phyloP scores from a whole-genome alignment of 2,329 filamentous ascomycete species.

The Cylindrodendrum hubeiense region DNA sequence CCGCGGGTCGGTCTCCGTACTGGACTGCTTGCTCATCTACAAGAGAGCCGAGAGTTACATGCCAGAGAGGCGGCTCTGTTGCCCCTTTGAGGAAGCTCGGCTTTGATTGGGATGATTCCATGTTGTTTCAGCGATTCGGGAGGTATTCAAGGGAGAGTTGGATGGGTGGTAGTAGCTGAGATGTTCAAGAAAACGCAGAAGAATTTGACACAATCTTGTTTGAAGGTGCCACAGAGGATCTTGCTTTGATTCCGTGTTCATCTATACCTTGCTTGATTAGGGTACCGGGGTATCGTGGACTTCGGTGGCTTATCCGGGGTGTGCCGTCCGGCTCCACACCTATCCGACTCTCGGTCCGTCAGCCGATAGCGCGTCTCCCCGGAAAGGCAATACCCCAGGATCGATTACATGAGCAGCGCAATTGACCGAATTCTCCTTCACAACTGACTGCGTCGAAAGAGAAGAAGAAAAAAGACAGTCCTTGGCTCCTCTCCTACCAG shows the following conservation, averaged over 20 bases:
- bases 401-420: not conserved
- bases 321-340: not conserved
- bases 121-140: not conserved
- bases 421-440: not conserved
- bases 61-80: constrained; percentile 5
- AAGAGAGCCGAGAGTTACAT: constrained; percentile 10
- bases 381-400: not conserved
- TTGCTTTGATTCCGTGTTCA: not conserved
- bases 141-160: not conserved
- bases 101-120: not conserved
- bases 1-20: constrained; percentile 13
- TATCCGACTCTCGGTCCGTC: not conserved
- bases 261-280: not conserved
- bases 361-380: not conserved
- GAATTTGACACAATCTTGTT: not conserved
- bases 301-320: not conserved
- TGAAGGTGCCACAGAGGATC: not conserved
- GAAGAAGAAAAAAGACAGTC: too few species aligned
- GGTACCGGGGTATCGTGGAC: not conserved
- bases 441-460: not conserved
- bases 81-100: not conserved
- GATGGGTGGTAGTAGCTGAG: not conserved
- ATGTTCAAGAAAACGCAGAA: not conserved
- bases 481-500: not conserved
- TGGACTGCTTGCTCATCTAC: constrained; percentile 15